Percentiles rank a stretch among this genome's conserved stretches.
Conservation (phyloP, 2,329 filamentous ascomycete genomes). For the Bipolaris cookei region DNA sequence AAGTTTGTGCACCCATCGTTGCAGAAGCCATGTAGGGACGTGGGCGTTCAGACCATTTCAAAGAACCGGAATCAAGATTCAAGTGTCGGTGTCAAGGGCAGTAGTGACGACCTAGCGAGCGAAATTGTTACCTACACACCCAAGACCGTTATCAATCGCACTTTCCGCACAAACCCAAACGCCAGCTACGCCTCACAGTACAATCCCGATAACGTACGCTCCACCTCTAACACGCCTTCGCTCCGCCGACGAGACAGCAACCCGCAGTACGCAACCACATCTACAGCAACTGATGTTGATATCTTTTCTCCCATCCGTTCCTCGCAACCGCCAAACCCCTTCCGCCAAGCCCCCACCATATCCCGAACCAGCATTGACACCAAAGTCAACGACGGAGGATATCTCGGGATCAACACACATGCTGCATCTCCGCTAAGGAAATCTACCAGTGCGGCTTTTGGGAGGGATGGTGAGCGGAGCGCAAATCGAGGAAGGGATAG, state of each 20-base stretch:
- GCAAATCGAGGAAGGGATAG: conserved; percentile 24
- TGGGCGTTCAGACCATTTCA: conserved; percentile 75
- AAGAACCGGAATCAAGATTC: conserved; percentile 43
- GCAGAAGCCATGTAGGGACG: conserved; percentile 78
- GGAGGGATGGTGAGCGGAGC: conserved; percentile 40
- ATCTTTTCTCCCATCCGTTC: conserved; percentile 57
- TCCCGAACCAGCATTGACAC: conserved; percentile 50
- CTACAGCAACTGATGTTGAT: conserved; percentile 43
- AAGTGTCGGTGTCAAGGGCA: conserved; percentile 49
- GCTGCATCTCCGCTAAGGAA: conserved; percentile 85
- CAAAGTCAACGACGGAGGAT: conserved; percentile 68
- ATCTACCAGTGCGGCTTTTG: conserved; percentile 65
- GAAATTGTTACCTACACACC: conserved; percentile 69
- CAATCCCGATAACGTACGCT: conserved; percentile 64
- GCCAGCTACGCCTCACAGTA: conserved; percentile 77
- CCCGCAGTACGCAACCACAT: conserved; percentile 46
- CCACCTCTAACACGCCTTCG: conserved; percentile 36
- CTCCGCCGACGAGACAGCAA: conserved; percentile 32
- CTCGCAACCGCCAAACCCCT: conserved; percentile 53
- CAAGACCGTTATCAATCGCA: conserved; percentile 68
- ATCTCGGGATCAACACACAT: conserved; percentile 79
- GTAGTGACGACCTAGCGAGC: conserved; percentile 51
- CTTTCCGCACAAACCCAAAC: conserved; percentile 83
- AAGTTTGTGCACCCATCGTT: conserved; percentile 93
- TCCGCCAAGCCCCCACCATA: conserved; percentile 61